These are phyloP conservation scores for Chaetomium globosum DNA, from an alignment of 2,329 filamentous ascomycete genomes.

Conservation along the genomic window DNA sequence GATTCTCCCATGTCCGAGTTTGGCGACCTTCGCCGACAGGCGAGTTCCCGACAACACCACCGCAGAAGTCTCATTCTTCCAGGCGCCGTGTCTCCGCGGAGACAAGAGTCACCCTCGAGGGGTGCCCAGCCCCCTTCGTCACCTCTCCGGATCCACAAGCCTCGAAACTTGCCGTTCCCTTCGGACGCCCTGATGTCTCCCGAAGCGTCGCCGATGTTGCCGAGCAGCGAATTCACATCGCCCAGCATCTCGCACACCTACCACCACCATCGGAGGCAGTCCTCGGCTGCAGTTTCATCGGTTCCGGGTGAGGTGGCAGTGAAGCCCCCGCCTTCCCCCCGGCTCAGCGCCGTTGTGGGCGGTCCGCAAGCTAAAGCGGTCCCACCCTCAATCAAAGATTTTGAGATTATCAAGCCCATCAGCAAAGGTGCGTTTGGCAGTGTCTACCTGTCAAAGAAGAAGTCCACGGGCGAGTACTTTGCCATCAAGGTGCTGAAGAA, in stretches of 20 bases:
- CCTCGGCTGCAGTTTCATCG: constrained; percentile 78
- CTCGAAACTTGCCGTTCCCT: constrained; percentile 62
- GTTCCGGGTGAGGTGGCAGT: constrained; percentile 52
- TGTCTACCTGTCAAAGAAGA: constrained; percentile 97
- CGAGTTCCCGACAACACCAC: constrained; percentile 80
- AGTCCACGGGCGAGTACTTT: constrained; percentile 96
- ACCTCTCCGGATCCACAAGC: constrained; percentile 82
- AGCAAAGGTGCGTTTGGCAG: constrained; percentile 98
- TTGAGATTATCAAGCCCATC: constrained; percentile 99
- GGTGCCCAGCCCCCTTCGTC: constrained; percentile 66
- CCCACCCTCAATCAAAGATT: constrained; percentile 96
- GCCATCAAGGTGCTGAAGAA: constrained; percentile 99
- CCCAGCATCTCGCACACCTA: constrained; percentile 59
- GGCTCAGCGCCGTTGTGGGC: constrained; percentile 72
- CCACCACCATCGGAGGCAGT: constrained; percentile 74
- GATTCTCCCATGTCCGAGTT: constrained; percentile 92
- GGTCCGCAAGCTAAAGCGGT: constrained; percentile 85
- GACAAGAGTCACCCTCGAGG: constrained; percentile 87
- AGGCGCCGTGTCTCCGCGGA: constrained; percentile 73
- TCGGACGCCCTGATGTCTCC: constrained; percentile 76
- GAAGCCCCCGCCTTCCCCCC: constrained; percentile 77
- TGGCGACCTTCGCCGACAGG: constrained; percentile 71
- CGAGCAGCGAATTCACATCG: constrained; percentile 78
- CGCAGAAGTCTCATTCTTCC: constrained; percentile 84
- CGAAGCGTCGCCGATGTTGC: constrained; percentile 84